phyloP scores from a whole-genome alignment of 306 rosid species.

The Rosa rugosa region DNA sequence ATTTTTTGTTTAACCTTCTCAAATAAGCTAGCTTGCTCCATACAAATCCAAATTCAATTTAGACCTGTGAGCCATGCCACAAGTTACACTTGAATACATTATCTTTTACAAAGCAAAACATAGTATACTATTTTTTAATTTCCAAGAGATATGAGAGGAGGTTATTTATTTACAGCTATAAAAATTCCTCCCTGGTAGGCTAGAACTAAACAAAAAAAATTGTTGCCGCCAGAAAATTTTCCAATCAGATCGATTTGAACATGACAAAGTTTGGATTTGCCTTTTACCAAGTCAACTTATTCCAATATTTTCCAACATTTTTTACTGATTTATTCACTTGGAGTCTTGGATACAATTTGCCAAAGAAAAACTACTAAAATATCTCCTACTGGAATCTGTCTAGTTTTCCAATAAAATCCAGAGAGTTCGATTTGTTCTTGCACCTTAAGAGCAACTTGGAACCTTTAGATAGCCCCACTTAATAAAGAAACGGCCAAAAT shows the following conservation, averaged over 20 bases:
- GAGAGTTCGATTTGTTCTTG: slow-evolving; percentile 23
- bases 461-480: not conserved
- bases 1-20: not conserved
- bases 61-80: not conserved
- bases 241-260: not conserved
- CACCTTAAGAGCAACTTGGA: not conserved
- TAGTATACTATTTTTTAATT: not conserved
- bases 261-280: not conserved
- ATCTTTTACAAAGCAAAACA: not conserved
- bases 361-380: not conserved
- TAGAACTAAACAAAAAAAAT: not conserved
- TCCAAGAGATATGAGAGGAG: not conserved
- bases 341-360: not conserved
- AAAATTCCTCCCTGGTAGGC: not conserved
- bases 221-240: not conserved
- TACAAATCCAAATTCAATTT: not conserved
- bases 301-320: not conserved
- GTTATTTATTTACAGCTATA: not conserved
- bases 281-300: slow-evolving; percentile 26
- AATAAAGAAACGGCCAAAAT: not conserved
- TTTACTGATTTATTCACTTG: not conserved
- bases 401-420: slow-evolving; percentile 7
- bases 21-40: not conserved
- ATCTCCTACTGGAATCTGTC: not conserved
- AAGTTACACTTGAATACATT: not conserved